A percentile compares a stretch with the other conserved stretches of the same genome.
phyloP scores from a whole-genome alignment of 2,329 filamentous ascomycete genomes.

The Pseudogymnoascus sp. region DNA sequence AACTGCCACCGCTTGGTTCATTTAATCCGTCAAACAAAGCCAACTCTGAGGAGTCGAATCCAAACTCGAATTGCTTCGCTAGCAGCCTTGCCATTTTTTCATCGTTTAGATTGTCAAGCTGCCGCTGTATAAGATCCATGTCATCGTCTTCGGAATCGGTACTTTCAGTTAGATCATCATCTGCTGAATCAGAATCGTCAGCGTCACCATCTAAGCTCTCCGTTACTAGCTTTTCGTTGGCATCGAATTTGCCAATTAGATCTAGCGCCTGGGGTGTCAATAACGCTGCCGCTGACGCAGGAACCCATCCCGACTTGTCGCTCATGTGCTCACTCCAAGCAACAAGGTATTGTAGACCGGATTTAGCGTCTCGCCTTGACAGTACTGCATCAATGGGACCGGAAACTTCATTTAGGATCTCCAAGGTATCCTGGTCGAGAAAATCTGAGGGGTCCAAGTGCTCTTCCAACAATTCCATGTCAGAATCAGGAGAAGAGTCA shows the following conservation, averaged over 20 bases:
- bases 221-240: constrained; percentile 26
- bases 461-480: neutral
- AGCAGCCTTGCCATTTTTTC: constrained; percentile 55
- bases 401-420: constrained; percentile 36
- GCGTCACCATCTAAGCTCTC: constrained; percentile 22
- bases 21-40: constrained; percentile 46
- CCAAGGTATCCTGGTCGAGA: constrained; percentile 34
- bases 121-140: constrained; percentile 30
- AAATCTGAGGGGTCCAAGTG: neutral
- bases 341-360: constrained; percentile 45
- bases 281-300: constrained; percentile 27
- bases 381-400: constrained; percentile 33
- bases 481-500: neutral
- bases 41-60: constrained; percentile 51
- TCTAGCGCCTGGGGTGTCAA: constrained; percentile 25
- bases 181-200: constrained; percentile 20
- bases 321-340: constrained; percentile 36
- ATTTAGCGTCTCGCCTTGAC: constrained; percentile 36
- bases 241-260: constrained; percentile 30
- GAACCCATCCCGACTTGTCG: constrained; percentile 45
- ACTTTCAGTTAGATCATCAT: constrained; percentile 30
- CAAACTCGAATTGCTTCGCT: constrained; percentile 56
- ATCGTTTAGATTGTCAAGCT: constrained; percentile 46
- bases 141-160: constrained; percentile 35
- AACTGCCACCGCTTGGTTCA: constrained; percentile 18